phyloP scores from a whole-genome alignment of 2,329 filamentous ascomycete species.

The Penicillium sp. region DNA sequence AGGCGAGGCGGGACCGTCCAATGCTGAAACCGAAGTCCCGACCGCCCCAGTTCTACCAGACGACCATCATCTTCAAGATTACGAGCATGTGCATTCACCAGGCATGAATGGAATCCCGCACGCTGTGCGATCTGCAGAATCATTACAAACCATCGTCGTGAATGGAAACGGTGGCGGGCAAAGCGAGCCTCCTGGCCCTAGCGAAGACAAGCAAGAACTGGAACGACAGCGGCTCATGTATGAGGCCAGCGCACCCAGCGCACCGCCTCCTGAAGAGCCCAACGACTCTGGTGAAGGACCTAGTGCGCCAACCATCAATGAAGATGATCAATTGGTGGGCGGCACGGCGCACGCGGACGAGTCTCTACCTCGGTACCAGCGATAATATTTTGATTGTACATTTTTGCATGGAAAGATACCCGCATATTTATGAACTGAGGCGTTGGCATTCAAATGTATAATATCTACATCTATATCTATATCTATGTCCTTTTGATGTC shows the following conservation, averaged over 20 bases:
- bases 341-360: conserved; percentile 39
- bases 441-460: conserved; percentile 19
- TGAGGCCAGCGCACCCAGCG: conserved; percentile 60
- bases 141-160: conserved; percentile 30
- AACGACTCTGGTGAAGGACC: conserved; percentile 35
- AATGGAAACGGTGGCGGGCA: conserved; percentile 45
- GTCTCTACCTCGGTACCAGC: conserved; percentile 46
- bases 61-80: conserved; percentile 55
- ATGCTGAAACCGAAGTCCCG: conserved; percentile 35
- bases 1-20: conserved; percentile 47
- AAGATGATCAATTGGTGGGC: conserved; percentile 49
- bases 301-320: conserved; percentile 60
- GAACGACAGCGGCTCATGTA: conserved; percentile 64
- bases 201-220: conserved; percentile 77
- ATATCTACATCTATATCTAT: conserved; percentile 12
- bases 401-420: conserved; percentile 36
- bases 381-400: conserved; percentile 29
- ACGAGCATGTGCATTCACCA: conserved; percentile 29
- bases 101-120: conserved; percentile 19
- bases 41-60: conserved; percentile 46
- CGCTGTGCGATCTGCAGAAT: conserved; percentile 29
- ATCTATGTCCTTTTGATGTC: neutral
- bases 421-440: conserved; percentile 20
- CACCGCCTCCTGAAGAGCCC: conserved; percentile 20
- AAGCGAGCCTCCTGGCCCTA: conserved; percentile 27